phyloP scores from a whole-genome alignment of 306 rosid species.

The Spatholobus suberectus region DNA sequence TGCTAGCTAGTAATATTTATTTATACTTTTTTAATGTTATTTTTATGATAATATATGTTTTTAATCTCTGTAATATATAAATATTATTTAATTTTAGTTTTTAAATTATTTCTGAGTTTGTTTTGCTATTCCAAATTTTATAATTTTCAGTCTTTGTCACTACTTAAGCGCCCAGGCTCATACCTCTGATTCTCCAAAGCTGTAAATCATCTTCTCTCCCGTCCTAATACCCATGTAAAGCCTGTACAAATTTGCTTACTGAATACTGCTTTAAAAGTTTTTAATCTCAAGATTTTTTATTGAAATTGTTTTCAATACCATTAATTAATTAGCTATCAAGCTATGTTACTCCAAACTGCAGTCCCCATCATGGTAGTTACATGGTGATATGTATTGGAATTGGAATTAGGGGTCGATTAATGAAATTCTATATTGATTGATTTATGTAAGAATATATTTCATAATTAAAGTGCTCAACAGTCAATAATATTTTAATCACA shows the following conservation, averaged over 20 bases:
- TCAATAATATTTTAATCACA: not conserved
- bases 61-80: not conserved
- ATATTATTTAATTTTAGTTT: not conserved
- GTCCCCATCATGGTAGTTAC: conserved; percentile 39
- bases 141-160: not conserved
- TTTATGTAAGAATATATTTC: not conserved
- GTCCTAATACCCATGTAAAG: not conserved
- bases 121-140: not conserved
- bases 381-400: not conserved
- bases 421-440: not conserved
- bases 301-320: not conserved
- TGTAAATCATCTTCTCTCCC: not conserved
- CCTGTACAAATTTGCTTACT: not conserved
- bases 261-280: not conserved
- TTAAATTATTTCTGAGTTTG: not conserved
- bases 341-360: conserved; percentile 23
- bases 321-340: not conserved
- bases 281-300: not conserved
- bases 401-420: not conserved
- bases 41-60: too few species aligned
- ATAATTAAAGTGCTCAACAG: not conserved
- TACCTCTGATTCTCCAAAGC: not conserved
- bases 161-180: not conserved
- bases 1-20: too few species aligned
- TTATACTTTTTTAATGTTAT: too few species aligned